Percentiles rank a stretch among this genome's conserved stretches.
These are phyloP conservation scores for Diutina rugosa DNA, from an alignment of 1,139 yeast species.

Conservation along the genomic window DNA sequence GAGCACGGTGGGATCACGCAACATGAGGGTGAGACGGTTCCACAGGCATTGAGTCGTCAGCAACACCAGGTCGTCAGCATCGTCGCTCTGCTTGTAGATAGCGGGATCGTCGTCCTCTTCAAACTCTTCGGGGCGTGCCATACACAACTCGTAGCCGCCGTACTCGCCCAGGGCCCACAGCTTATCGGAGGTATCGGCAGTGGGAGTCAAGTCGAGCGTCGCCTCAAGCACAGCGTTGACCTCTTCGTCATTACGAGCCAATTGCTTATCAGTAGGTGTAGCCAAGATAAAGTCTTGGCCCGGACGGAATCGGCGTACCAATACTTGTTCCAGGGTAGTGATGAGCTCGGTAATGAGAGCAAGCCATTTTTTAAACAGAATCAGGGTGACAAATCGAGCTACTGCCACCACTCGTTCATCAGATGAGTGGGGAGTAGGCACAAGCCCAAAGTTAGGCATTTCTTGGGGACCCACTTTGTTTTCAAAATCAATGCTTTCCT, in stretches of 20 bases:
- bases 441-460: conserved; percentile 36
- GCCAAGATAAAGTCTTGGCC: conserved; percentile 92
- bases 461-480: conserved; percentile 35
- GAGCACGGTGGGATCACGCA: conserved; percentile 73
- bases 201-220: conserved; percentile 68
- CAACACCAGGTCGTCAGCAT: conserved; percentile 64
- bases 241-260: conserved; percentile 23
- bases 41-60: conserved; percentile 73
- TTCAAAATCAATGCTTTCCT: conserved; percentile 14
- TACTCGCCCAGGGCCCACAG: conserved; percentile 81
- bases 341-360: conserved; percentile 48
- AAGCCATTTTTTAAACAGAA: conserved; percentile 62
- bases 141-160: conserved; percentile 91
- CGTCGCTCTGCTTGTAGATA: conserved; percentile 41
- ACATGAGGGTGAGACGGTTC: conserved; percentile 68
- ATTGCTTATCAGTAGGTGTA: conserved; percentile 46
- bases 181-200: conserved; percentile 25
- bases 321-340: conserved; percentile 52
- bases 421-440: conserved; percentile 9
- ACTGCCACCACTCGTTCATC: conserved; percentile 33
- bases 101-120: conserved; percentile 42
- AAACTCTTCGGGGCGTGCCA: conserved; percentile 46
- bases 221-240: conserved; percentile 51
- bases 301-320: conserved; percentile 83
- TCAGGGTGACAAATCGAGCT: conserved; percentile 46